Evolutionary conservation across 768 basidiomycete genomes (phyloP).

Genomic region (Leccinum aurantiacum): DNA sequence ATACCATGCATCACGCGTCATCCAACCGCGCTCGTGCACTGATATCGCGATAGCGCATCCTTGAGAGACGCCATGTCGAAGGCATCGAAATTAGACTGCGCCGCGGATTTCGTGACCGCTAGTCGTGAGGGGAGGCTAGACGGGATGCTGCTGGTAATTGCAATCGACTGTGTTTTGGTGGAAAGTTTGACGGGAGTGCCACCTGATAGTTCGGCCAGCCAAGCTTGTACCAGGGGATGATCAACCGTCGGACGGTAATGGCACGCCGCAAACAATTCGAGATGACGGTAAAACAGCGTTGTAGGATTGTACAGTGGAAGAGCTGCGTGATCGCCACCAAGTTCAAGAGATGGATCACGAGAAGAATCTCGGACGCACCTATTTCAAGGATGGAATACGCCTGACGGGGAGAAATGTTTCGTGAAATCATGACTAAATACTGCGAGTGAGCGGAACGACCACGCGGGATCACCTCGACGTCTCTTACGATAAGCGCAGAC

Average conservation of each 20-base stretch:
- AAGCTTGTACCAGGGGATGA: conserved; percentile 42
- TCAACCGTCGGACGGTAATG: conserved; percentile 38
- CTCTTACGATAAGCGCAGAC: conserved; percentile 53
- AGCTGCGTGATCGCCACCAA: conserved; percentile 28
- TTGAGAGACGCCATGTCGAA: conserved; percentile 28
- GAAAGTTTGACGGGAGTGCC: conserved; percentile 10
- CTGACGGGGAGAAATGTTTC: conserved; percentile 37
- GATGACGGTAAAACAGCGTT: conserved; percentile 43
- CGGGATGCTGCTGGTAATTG: conserved; percentile 4
- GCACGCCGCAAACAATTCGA: conserved; percentile 48
- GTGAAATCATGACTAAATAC: conserved; percentile 47
- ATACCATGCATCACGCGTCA: background rate
- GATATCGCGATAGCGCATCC: conserved; percentile 30
- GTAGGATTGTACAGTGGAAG: conserved; percentile 58
- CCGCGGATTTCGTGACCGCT: conserved; percentile 12
- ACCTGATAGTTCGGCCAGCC: conserved; percentile 35
- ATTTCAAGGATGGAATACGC: conserved; percentile 43
- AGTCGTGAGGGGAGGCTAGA: conserved; percentile 11
- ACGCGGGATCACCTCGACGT: background rate
- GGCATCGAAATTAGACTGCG: conserved; percentile 11
- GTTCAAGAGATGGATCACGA: background rate
- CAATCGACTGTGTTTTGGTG: conserved; percentile 14
- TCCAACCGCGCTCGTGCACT: conserved; percentile 10
- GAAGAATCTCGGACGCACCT: conserved; percentile 32
- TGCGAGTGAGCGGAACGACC: conserved; percentile 1